Evolutionary conservation across 108 stramenopile genomes (phyloP), one percentile per base, ranked within the genome.

Genomic region (Pseudonitzschia pungens): DNA sequence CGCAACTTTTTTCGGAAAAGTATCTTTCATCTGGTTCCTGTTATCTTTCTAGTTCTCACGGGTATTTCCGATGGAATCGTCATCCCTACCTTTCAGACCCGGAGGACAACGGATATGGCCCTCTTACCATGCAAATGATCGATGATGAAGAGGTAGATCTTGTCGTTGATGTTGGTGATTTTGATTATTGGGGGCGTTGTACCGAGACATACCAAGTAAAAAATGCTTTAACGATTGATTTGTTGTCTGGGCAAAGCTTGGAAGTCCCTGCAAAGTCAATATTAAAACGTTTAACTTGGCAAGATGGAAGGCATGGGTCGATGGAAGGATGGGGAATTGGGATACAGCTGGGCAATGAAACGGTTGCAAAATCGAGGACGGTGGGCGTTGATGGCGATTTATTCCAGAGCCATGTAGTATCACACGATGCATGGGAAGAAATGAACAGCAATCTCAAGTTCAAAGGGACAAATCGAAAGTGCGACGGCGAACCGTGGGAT

Each of bases 171-270:
- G 66, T 67, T 48, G 66, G 66, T 11, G 66, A 67, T 14, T 67
- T 48, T 67, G 66, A 67, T 50, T 67, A 67, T 48, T 67, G 66
- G 66, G 66, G 66, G 50, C 42, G 66, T 11, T 67, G 66, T 24
- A 48, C 66, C 12, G 66, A 67, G 36, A 31, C 42, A 44, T 67
- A 67, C 22, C 41, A 67, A 48, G 43, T 48, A 5, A 67, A 11
- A 10, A 50, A 26, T 28, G 15, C 24, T n/a, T 7, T 24, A 22
- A 22, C n/a, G 11, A 31, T 67, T 14, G 27, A 0, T 4, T 48
- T 45, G 66, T 40, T 67, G 28, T 28, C 22, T 12, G 66, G 66
- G 22, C 11, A 40, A 12, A 48, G 15, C 24, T 9, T 67, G 12
- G 33, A 67, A 67, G 24, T 67, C 2, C 66, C 66, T 48, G 18